Base-by-base conservation (phyloP, 345 rosid genomes). In the Rhizophora mangle region DNA sequence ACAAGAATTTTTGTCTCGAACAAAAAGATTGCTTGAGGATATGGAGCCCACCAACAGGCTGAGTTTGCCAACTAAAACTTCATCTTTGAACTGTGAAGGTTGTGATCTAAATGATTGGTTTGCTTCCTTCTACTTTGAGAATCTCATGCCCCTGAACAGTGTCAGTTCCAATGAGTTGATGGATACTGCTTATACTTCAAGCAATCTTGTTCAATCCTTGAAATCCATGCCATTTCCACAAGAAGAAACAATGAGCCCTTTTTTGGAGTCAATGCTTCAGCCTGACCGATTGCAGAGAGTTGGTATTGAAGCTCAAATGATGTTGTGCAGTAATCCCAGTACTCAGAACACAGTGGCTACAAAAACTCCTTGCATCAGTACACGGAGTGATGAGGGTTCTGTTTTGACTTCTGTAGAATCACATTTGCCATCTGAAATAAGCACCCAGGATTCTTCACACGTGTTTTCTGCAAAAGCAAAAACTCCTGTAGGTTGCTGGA, bases 51-150 rank as follows among this genome's bases (percentile, higher is more conserved):
- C 51, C 26, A 57, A 64, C n/a, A 68, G 73, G 34, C 57, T 76
- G 65, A 65, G 64, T 67, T 80, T 31, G 24, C 51, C 68, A 30
- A 71, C 67, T 51, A 65, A 54, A 37, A 51, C 84, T 19, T 75
- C 80, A 51, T 79, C 84, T 32, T 80, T 80, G 55, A 81, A 75
- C 74, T 78, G 52, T 62, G 82, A 80, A 57, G 63, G 75, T 8
- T 63, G 69, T 67, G 88, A 86, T 64, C 78, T 89, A 0, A 79
- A 84, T 70, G 76, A 80, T 43, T 68, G 85, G 80, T 88, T 89
- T 76, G 86, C 85, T 70, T 88, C 90, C 73, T 46, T 88, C 68
- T 80, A 71, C 63, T 72, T 69, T 10, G 76, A 70, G 49, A 82
- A 78, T 79, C 77, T 83, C 53, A 76, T 73, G 10, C 70, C 84